Conservation (phyloP, 179 eudicot species). For the Pouteria campechiana region DNA sequence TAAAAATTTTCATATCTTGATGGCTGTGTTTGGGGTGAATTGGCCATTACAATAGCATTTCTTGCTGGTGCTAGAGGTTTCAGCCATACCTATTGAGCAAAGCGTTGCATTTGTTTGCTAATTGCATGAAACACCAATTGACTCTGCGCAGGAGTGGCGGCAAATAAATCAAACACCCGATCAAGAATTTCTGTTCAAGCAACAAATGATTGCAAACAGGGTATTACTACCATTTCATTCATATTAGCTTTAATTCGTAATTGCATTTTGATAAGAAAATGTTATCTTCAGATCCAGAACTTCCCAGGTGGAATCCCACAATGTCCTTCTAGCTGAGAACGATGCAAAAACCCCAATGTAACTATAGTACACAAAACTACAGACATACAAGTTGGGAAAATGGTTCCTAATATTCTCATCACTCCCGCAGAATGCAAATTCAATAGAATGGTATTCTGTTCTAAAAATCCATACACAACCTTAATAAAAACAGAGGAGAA, state of each 20-base stretch:
- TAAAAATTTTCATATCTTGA: background rate
- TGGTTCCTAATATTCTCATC: too few relatives aligned
- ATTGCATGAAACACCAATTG: background rate
- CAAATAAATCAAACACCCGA: conserved; percentile 71
- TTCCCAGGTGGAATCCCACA: too few relatives aligned
- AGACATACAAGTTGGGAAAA: too few relatives aligned
- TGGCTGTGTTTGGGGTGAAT: background rate
- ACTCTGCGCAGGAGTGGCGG: conserved; percentile 47
- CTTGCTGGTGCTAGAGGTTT: background rate
- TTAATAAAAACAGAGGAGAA: too few relatives aligned
- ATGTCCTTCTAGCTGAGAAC: too few relatives aligned
- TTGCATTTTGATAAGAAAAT: too few relatives aligned
- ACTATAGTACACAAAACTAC: too few relatives aligned
- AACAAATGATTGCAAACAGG: conserved; percentile 65
- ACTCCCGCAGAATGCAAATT: too few relatives aligned
- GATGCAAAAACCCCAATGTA: too few relatives aligned
- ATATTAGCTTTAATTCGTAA: background rate
- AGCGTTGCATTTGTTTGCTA: background rate
- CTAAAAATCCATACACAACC: too few relatives aligned
- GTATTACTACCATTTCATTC: conserved; percentile 17
- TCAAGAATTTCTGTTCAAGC: conserved; percentile 49
- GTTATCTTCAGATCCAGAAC: too few relatives aligned
- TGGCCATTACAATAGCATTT: background rate
- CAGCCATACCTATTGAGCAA: background rate
- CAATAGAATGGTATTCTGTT: too few relatives aligned